These are phyloP conservation scores for Kandelia obovata DNA, from an alignment of 345 rosid species.

Conservation along the genomic window DNA sequence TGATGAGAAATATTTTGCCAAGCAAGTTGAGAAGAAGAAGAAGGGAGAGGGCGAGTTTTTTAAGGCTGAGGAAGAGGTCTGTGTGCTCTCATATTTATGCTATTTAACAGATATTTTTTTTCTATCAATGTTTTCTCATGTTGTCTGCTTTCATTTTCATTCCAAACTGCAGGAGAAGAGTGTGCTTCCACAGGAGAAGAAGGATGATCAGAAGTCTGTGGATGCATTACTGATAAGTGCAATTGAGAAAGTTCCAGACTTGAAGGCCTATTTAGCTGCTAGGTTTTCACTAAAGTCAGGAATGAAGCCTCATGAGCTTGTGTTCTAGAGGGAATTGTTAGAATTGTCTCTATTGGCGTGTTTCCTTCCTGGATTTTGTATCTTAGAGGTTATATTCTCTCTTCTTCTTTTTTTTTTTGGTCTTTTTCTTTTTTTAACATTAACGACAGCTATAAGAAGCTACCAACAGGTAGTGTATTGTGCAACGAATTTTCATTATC, in stretches of 20 bases:
- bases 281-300: conserved; percentile 45
- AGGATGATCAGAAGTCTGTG: conserved; percentile 75
- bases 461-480: not conserved
- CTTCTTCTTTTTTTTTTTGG: too few relatives aligned
- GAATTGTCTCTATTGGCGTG: not conserved
- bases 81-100: not conserved
- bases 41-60: conserved; percentile 79
- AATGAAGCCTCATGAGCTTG: conserved; percentile 84
- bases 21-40: conserved; percentile 66
- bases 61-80: conserved; percentile 65
- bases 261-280: conserved; percentile 64
- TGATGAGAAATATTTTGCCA: conserved; percentile 31
- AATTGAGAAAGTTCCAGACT: conserved; percentile 66
- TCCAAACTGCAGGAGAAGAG: conserved; percentile 28
- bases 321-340: conserved; percentile 42
- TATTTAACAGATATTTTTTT: not conserved
- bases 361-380: conserved; percentile 7
- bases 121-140: not conserved
- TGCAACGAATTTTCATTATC: not conserved
- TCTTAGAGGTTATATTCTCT: not conserved
- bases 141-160: not conserved
- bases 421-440: too few relatives aligned
- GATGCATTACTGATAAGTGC: conserved; percentile 56
- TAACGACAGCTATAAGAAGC: not conserved
- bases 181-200: conserved; percentile 66